phyloP scores from a whole-genome alignment of 257 asterid species.

The Przewalskia tangutica region DNA sequence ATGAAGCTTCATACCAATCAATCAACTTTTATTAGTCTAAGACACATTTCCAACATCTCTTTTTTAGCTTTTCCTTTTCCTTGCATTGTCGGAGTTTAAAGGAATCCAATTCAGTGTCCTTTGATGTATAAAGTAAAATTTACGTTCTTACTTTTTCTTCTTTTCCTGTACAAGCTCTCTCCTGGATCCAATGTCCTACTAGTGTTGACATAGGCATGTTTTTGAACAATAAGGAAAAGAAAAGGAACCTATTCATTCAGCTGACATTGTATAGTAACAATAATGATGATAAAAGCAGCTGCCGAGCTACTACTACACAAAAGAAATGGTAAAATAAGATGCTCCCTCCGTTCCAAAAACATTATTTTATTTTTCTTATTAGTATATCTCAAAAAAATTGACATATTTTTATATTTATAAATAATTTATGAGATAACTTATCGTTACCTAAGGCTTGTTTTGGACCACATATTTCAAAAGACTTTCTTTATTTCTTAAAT shows the following conservation, averaged over 20 bases:
- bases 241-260: background rate
- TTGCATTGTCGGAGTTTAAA: background rate
- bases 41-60: background rate
- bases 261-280: background rate
- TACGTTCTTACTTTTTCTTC: background rate
- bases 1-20: background rate
- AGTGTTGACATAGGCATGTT: conserved; percentile 11
- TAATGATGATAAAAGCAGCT: background rate
- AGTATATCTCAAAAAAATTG: no score
- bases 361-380: no score
- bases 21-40: background rate
- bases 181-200: conserved; percentile 8
- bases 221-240: conserved; percentile 1
- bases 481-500: no score
- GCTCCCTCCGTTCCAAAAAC: no score
- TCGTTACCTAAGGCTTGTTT: no score
- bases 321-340: background rate
- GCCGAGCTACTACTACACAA: background rate
- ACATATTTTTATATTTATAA: no score
- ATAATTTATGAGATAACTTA: no score
- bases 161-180: background rate
- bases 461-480: no score
- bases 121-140: conserved; percentile 1
- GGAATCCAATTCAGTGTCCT: background rate
- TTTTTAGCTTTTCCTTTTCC: background rate